A percentile compares a stretch with the other conserved stretches of the same genome.
Conservation (phyloP, 129 eudicot species). For the Sambucus nigra region DNA sequence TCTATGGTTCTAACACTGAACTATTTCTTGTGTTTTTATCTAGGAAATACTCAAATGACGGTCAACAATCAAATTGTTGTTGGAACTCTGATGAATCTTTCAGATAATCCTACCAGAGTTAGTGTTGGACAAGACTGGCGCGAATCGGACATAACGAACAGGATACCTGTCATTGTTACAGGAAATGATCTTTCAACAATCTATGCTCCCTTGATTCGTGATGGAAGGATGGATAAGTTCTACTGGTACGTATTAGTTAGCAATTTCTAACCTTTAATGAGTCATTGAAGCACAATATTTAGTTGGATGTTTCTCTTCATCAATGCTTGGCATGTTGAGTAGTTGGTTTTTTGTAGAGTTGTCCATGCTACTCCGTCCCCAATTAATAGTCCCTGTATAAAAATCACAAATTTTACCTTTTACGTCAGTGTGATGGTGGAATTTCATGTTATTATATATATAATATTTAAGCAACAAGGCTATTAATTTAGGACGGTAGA, state of each 20-base stretch:
- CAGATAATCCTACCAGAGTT: slow-evolving; percentile 95
- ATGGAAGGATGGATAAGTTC: slow-evolving; percentile 97
- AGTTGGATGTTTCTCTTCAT: slow-evolving; percentile 5
- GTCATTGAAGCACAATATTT: not conserved
- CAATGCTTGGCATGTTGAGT: not conserved
- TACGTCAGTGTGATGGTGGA: no score
- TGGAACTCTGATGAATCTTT: slow-evolving; percentile 88
- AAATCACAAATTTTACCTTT: no score
- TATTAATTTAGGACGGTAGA: no score
- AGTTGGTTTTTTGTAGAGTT: no score
- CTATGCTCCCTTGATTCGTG: slow-evolving; percentile 96
- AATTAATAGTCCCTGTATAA: no score
- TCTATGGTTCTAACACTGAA: no score
- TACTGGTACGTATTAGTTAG: slow-evolving; percentile 47
- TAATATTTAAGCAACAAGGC: no score
- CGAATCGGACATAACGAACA: slow-evolving; percentile 61
- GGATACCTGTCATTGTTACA: slow-evolving; percentile 83
- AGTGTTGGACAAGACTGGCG: slow-evolving; percentile 95
- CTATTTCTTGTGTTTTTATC: slow-evolving; percentile 7
- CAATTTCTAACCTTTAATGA: slow-evolving; percentile 5
- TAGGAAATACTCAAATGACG: slow-evolving; percentile 96
- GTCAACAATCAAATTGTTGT: slow-evolving; percentile 96
- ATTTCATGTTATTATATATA: no score
- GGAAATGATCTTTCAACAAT: slow-evolving; percentile 91
- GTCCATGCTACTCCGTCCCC: no score